A percentile compares a stretch with the other conserved stretches of the same genome.
phyloP scores from a whole-genome alignment of 177 flowering plant species.

The Vitis hybrid region DNA sequence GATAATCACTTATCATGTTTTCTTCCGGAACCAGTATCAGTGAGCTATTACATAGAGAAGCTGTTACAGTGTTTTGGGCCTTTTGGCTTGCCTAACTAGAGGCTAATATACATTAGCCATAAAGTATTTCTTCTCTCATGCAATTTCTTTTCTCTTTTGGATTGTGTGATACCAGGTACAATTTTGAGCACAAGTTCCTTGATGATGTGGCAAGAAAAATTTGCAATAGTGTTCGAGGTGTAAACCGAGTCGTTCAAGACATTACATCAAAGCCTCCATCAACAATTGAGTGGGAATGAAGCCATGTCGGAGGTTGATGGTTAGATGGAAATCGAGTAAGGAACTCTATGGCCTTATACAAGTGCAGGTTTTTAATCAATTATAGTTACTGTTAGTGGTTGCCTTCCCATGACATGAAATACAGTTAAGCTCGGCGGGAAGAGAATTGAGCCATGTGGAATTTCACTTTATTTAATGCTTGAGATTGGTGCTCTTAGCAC shows the following conservation, averaged over 20 bases:
- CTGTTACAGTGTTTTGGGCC: not conserved
- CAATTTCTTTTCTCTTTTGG: not conserved
- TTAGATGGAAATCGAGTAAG: not conserved
- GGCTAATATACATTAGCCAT: no score
- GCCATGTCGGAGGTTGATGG: slow-evolving; percentile 2
- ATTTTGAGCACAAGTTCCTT: slow-evolving; percentile 86
- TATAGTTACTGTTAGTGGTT: slow-evolving; percentile 2
- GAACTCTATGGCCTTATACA: not conserved
- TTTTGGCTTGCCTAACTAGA: not conserved
- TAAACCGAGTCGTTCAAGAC: slow-evolving; percentile 84
- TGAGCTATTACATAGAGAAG: not conserved
- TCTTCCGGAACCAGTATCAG: no score
- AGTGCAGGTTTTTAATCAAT: slow-evolving; percentile 1
- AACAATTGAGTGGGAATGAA: slow-evolving; percentile 96
- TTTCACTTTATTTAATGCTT: not conserved
- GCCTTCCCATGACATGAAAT: not conserved
- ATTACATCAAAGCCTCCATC: slow-evolving; percentile 98
- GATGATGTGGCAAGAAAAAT: slow-evolving; percentile 78
- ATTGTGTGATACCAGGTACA: slow-evolving; percentile 52
- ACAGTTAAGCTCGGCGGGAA: not conserved
- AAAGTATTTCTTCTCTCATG: not conserved
- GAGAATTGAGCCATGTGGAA: not conserved
- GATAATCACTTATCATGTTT: no score
- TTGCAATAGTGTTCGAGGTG: slow-evolving; percentile 86
- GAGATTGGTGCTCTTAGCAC: not conserved